phyloP scores from a whole-genome alignment of 352 stramenopile species.

The Globisporangium megalacanthum region DNA sequence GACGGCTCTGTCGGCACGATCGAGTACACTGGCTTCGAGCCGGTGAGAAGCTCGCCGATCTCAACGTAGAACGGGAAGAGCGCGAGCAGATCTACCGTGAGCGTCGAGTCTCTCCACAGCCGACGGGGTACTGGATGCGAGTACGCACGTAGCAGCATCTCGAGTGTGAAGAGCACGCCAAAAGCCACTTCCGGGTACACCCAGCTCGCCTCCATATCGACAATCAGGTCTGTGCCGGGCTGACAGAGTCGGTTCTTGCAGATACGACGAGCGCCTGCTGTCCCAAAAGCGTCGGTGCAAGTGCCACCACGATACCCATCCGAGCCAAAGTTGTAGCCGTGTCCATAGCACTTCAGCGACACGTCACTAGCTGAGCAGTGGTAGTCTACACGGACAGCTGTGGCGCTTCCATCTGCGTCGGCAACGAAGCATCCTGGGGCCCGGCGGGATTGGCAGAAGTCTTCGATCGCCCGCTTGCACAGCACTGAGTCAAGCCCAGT shows the following conservation, averaged over 20 bases:
- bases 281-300: conserved; percentile 23
- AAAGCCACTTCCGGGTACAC: conserved; percentile 46
- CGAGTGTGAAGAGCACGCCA: conserved; percentile 32
- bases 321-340: conserved; percentile 31
- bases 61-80: conserved; percentile 34
- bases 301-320: conserved; percentile 10
- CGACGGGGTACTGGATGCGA: conserved; percentile 20
- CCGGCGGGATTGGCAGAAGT: conserved; percentile 28
- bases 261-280: conserved; percentile 15
- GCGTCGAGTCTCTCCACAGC: conserved; percentile 22
- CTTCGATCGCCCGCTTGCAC: conserved; percentile 31
- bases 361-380: conserved; percentile 17
- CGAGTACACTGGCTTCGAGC: conserved; percentile 25
- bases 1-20: conserved; percentile 31
- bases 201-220: conserved; percentile 49
- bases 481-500: conserved; percentile 32
- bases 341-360: conserved; percentile 20
- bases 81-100: conserved; percentile 19
- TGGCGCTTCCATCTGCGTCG: conserved; percentile 13
- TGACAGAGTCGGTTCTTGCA: conserved; percentile 46
- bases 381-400: conserved; percentile 20
- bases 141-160: conserved; percentile 26
- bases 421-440: conserved; percentile 34
- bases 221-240: conserved; percentile 20
- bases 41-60: conserved; percentile 17